These are phyloP conservation scores for Austroboletus niveus DNA, from an alignment of 1,284 basidiomycete species.

Conservation along the genomic window DNA sequence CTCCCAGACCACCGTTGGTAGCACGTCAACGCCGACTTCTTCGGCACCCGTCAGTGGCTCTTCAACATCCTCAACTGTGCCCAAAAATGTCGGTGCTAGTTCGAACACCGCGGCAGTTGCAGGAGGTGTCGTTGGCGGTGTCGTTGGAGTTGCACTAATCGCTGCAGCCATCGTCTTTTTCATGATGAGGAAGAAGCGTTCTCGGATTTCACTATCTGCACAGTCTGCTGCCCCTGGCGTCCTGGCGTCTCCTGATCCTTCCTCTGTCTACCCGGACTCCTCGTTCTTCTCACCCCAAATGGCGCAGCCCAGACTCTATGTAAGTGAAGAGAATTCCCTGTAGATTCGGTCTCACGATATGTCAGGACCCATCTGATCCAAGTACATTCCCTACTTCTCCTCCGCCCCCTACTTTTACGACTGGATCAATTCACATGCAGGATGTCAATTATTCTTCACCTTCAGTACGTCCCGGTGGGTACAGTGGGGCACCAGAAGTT, in stretches of 20 bases:
- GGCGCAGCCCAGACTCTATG: slow-evolving; percentile 31
- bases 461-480: slow-evolving; percentile 12
- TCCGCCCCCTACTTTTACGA: slow-evolving; percentile 13
- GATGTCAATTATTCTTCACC: slow-evolving; percentile 12
- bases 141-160: slow-evolving; percentile 32
- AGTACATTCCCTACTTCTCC: slow-evolving; percentile 31
- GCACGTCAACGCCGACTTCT: not conserved
- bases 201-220: slow-evolving; percentile 15
- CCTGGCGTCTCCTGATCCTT: not conserved
- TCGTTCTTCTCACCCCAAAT: slow-evolving; percentile 17
- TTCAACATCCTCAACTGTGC: not conserved
- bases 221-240: not conserved
- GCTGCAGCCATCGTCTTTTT: slow-evolving; percentile 26
- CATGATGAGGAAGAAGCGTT: slow-evolving; percentile 28
- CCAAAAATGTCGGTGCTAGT: not conserved
- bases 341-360: slow-evolving; percentile 4
- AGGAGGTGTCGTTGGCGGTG: slow-evolving; percentile 41
- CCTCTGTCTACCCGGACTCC: slow-evolving; percentile 5
- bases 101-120: slow-evolving; percentile 27
- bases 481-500: slow-evolving; percentile 30
- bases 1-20: slow-evolving; percentile 18
- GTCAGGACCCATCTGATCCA: slow-evolving; percentile 33
- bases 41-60: slow-evolving; percentile 7
- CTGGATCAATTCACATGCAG: slow-evolving; percentile 2
- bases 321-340: slow-evolving; percentile 13